Evolutionary conservation across 1,139 yeast species (phyloP), one percentile per base, ranked within the genome.

Genomic region (Suhomyces bolitotheri): DNA sequence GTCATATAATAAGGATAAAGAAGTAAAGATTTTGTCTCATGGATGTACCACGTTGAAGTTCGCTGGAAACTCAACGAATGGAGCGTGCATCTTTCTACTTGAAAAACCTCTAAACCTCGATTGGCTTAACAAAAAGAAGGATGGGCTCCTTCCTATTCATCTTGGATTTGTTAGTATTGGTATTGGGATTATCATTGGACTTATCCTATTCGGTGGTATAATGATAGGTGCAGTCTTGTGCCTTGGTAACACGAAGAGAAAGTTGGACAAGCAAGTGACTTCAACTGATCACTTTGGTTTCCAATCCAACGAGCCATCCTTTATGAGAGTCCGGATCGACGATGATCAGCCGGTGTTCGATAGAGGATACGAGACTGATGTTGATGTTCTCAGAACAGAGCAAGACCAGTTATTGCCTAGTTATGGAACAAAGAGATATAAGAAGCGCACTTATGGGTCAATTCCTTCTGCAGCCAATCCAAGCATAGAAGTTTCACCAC

Each of bases 121-220:
- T 11, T 88, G 97, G 96, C 57, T 86, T 4, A 66, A 70, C 7
- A 56, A 53, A 2, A 48, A 48, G 20, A 40, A 31, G 39, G 74
- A 68, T 24, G 34, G 35, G 16, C 53, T 56, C 36, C 65, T 78
- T 30, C 82, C 76, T 41, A 58, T 84, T 17, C 82, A 75, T 41
- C 60, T 83, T 23, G 89, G 90, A 4, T 70, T 79, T 39, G 68
- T 81, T 8, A 83, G 90, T 19, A 64, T 83, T 26, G 81, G 82
- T 1, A 58, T 82, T 16, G 94, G 92, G 4, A 62, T 82, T 4
- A 60, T 82, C 1, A 50, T 81, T 9, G 90, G 92, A 0, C 62
- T 79, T 27, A 50, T 77, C 4, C 39, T 65, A 7, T 64, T 66
- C 46, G 70, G 69, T 2, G 50, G 54, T 2, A 50, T 66, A 1